phyloP scores from a whole-genome alignment of 345 rosid genomes.

The Sapria himalayana region DNA sequence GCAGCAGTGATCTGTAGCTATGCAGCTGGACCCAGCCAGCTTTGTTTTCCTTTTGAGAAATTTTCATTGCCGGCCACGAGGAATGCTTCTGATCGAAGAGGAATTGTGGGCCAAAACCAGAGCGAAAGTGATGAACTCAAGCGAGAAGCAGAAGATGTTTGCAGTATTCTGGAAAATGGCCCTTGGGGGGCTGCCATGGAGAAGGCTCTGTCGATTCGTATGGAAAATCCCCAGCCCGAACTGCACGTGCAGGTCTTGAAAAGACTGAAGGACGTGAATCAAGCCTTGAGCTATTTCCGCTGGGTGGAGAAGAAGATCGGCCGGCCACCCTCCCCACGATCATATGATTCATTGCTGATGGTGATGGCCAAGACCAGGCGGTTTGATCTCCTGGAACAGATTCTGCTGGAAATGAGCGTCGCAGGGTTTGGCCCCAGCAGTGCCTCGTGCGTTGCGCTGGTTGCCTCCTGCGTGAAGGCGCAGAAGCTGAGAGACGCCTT shows the following conservation, averaged over 20 bases:
- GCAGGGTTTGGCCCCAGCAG: conserved; percentile 64
- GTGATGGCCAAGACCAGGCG: conserved; percentile 40
- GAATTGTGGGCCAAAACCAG: conserved; percentile 13
- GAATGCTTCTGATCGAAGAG: too few relatives aligned
- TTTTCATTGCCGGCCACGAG: too few relatives aligned
- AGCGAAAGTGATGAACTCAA: conserved; percentile 16
- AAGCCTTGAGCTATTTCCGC: conserved; percentile 37
- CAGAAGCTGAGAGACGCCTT: conserved; percentile 53
- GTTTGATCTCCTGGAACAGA: conserved; percentile 39
- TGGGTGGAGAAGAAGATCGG: conserved; percentile 57
- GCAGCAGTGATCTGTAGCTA: too few relatives aligned
- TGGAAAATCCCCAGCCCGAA: conserved; percentile 30
- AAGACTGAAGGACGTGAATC: conserved; percentile 38
- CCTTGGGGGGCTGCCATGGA: conserved; percentile 59
- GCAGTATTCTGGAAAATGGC: conserved; percentile 34
- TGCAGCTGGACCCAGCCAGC: too few relatives aligned
- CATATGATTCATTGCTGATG: conserved; percentile 62
- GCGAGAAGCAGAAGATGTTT: conserved; percentile 25
- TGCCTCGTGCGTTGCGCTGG: conserved; percentile 32
- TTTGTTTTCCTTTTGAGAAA: too few relatives aligned
- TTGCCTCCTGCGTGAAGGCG: conserved; percentile 36
- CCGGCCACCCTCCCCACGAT: conserved; percentile 42
- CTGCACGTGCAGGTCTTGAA: conserved; percentile 47
- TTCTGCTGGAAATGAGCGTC: conserved; percentile 72
- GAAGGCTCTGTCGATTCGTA: conserved; percentile 27